These are phyloP conservation scores for Boletus patriciae DNA, from an alignment of 768 basidiomycete species.

Conservation along the genomic window DNA sequence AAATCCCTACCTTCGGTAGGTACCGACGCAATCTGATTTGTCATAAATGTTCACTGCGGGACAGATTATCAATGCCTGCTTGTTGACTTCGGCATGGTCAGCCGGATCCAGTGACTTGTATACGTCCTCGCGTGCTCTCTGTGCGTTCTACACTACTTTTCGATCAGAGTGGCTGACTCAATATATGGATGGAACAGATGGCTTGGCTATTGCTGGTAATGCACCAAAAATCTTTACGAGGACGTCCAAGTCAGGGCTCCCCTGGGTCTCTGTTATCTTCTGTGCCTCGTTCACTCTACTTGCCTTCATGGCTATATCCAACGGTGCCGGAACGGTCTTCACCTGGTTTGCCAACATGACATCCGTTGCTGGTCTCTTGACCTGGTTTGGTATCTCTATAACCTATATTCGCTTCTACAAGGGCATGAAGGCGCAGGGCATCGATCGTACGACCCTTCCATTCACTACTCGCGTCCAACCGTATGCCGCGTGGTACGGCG, in stretches of 20 bases:
- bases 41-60: not conserved
- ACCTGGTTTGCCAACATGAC: constrained; percentile 81
- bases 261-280: constrained; percentile 68
- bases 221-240: constrained; percentile 78
- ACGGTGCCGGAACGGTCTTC: constrained; percentile 73
- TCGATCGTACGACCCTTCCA: constrained; percentile 68
- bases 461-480: constrained; percentile 69
- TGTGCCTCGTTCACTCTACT: constrained; percentile 65
- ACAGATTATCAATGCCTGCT: constrained; percentile 76
- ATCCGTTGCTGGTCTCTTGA: constrained; percentile 64
- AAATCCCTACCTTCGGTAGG: constrained; percentile 74
- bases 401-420: constrained; percentile 82
- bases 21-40: constrained; percentile 15
- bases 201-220: constrained; percentile 74
- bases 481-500: constrained; percentile 62
- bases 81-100: constrained; percentile 91
- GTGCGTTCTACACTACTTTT: constrained; percentile 41
- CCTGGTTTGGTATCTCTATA: constrained; percentile 77
- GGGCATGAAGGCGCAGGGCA: constrained; percentile 81
- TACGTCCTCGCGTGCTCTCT: constrained; percentile 84
- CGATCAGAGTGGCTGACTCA: not conserved
- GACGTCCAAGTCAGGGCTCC: constrained; percentile 73
- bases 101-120: constrained; percentile 89
- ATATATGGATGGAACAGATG: constrained; percentile 47
- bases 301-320: constrained; percentile 79